Percentiles rank a stretch among this genome's conserved stretches.
Conservation (phyloP, 352 stramenopile species). For the Lagenidium giganteum region DNA sequence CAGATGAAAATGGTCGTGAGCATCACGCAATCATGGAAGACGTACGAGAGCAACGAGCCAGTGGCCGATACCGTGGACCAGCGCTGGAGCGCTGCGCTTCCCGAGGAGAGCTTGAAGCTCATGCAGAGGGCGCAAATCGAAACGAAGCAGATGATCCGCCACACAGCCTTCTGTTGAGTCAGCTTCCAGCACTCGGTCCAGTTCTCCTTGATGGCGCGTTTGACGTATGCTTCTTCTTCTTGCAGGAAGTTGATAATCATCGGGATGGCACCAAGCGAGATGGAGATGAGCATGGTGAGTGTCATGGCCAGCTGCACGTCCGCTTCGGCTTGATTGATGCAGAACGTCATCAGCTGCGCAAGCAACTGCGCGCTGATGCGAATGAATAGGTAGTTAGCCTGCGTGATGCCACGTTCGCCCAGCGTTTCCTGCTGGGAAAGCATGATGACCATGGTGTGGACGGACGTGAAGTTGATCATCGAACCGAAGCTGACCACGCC, state of each 20-base stretch:
- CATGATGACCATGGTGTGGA: conserved; percentile 14
- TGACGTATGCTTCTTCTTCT: conserved; percentile 3
- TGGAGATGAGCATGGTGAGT: conserved; percentile 1
- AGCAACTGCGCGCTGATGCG: conserved; percentile 7
- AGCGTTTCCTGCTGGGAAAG: conserved; percentile 14
- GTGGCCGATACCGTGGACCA: not conserved
- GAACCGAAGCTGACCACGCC: conserved; percentile 12
- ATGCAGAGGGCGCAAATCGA: conserved; percentile 13
- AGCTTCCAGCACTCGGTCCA: conserved; percentile 12
- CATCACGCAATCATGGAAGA: not conserved
- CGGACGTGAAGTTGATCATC: conserved; percentile 16
- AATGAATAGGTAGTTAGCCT: conserved; percentile 14
- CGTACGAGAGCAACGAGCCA: not conserved
- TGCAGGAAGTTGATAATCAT: conserved; percentile 3
- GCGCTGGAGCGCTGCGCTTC: not conserved
- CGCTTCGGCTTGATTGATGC: not conserved
- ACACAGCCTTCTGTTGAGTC: conserved; percentile 20
- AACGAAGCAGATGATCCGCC: conserved; percentile 16
- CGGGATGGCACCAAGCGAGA: conserved; percentile 6
- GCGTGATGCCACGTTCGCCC: conserved; percentile 7
- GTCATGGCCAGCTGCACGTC: conserved; percentile 7
- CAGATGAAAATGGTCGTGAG: not conserved
- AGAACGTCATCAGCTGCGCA: conserved; percentile 8
- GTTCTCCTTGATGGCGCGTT: conserved; percentile 1
- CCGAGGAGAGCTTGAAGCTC: conserved; percentile 12